These are phyloP conservation scores for Penicillium sp. DNA, from an alignment of 2,329 filamentous ascomycete genomes.

Conservation along the genomic window DNA sequence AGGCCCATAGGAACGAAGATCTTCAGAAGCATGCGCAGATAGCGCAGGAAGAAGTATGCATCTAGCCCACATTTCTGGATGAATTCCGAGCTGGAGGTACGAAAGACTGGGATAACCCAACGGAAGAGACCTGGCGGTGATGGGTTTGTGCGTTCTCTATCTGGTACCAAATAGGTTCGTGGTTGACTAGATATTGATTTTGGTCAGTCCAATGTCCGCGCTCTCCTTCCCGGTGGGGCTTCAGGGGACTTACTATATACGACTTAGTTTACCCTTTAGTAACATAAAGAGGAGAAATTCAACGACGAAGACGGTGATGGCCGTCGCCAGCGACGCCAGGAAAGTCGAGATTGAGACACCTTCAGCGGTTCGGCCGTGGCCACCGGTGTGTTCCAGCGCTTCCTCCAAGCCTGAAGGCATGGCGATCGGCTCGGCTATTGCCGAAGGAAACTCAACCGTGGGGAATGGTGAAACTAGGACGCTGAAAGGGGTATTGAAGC, in stretches of 20 bases:
- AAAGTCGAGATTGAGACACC: conserved; percentile 53
- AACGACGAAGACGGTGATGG: conserved; percentile 62
- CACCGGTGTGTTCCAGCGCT: conserved; percentile 39
- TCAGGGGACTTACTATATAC: conserved; percentile 70
- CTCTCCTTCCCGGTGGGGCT: background rate
- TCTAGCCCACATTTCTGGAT: conserved; percentile 95
- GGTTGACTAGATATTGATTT: conserved; percentile 60
- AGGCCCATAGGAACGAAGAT: conserved; percentile 84
- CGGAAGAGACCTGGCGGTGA: conserved; percentile 60
- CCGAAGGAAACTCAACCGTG: background rate
- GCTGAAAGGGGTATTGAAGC: background rate
- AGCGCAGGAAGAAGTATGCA: conserved; percentile 95
- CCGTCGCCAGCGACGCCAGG: conserved; percentile 63
- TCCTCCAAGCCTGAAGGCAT: conserved; percentile 33
- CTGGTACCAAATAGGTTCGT: conserved; percentile 80
- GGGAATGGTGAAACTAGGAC: background rate
- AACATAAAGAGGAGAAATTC: conserved; percentile 70
- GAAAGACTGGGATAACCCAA: conserved; percentile 62
- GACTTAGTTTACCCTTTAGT: conserved; percentile 72
- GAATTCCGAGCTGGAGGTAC: conserved; percentile 73
- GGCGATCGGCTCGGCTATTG: conserved; percentile 11
- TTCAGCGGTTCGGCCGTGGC: conserved; percentile 35
- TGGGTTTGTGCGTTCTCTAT: conserved; percentile 76
- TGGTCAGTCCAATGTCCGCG: conserved; percentile 3
- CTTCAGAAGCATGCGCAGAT: conserved; percentile 78